A percentile compares a stretch with the other conserved stretches of the same genome.
These are phyloP conservation scores for Aspergillus viridinutans DNA, from an alignment of 2,329 filamentous ascomycete species.

Conservation along the genomic window DNA sequence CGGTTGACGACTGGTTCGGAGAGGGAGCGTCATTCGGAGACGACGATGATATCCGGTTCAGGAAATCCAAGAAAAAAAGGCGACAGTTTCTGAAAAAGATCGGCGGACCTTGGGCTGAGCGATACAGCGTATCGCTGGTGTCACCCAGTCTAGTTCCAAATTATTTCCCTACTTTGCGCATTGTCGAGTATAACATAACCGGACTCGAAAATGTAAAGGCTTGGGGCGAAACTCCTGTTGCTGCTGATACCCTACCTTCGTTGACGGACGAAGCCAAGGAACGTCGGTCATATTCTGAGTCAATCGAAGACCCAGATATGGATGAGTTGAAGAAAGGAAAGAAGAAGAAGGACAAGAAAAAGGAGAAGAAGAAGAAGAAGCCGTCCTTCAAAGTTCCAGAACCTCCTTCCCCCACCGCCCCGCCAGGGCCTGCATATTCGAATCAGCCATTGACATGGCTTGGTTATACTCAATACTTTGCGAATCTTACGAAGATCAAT, in stretches of 20 bases:
- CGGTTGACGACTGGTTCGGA: conserved; percentile 6
- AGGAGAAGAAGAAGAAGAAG: conserved; percentile 48
- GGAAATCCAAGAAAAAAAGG: conserved; percentile 42
- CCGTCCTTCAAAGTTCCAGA: conserved; percentile 63
- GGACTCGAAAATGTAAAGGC: conserved; percentile 59
- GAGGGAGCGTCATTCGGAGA: conserved; percentile 9
- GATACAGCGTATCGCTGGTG: conserved; percentile 76
- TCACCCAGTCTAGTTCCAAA: conserved; percentile 88
- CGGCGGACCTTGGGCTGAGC: conserved; percentile 76
- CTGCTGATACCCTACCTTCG: background rate
- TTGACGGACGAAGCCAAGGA: conserved; percentile 7
- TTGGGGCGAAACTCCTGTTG: conserved; percentile 17
- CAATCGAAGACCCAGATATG: conserved; percentile 5
- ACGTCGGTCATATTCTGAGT: background rate
- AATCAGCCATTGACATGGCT: conserved; percentile 74
- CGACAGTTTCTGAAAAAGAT: conserved; percentile 61
- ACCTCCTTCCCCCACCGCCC: conserved; percentile 65
- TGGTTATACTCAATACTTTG: conserved; percentile 85
- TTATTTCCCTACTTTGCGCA: conserved; percentile 81
- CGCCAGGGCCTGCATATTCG: conserved; percentile 85
- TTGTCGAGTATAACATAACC: conserved; percentile 90
- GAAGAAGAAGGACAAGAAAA: conserved; percentile 43
- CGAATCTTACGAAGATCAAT: conserved; percentile 89
- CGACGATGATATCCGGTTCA: conserved; percentile 19
- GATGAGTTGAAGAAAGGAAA: conserved; percentile 21